These are phyloP conservation scores for Fusarium haematococcum DNA, from an alignment of 2,329 filamentous ascomycete species.

Conservation along the genomic window DNA sequence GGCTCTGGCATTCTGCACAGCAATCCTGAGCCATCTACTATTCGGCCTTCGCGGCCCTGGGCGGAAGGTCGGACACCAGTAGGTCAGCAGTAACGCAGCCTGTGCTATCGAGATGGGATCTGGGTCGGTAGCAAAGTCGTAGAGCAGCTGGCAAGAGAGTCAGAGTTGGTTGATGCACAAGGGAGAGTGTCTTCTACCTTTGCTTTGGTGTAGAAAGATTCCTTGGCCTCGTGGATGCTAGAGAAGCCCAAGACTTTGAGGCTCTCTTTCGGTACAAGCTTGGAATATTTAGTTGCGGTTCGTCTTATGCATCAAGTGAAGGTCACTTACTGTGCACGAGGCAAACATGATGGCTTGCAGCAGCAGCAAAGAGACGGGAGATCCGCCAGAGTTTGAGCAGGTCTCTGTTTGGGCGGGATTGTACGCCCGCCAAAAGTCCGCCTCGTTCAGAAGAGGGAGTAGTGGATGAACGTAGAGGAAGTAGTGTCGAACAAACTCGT, in stretches of 20 bases:
- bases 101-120: slow-evolving; percentile 35
- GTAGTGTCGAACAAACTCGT: slow-evolving; percentile 34
- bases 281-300: slow-evolving; percentile 1
- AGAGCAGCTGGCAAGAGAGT: slow-evolving; percentile 19
- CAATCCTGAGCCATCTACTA: slow-evolving; percentile 33
- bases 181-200: slow-evolving; percentile 10
- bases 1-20: slow-evolving; percentile 27
- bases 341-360: slow-evolving; percentile 38
- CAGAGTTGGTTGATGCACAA: background rate
- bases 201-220: slow-evolving; percentile 37
- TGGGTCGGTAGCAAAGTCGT: slow-evolving; percentile 34
- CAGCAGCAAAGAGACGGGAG: slow-evolving; percentile 28
- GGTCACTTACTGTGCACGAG: slow-evolving; percentile 30
- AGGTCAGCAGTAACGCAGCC: slow-evolving; percentile 27
- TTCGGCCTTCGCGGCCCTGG: slow-evolving; percentile 25
- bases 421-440: slow-evolving; percentile 31
- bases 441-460: slow-evolving; percentile 32
- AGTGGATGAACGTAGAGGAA: slow-evolving; percentile 36
- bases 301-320: background rate
- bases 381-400: background rate
- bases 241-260: slow-evolving; percentile 30
- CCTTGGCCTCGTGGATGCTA: slow-evolving; percentile 29
- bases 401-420: slow-evolving; percentile 6
- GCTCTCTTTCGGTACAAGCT: slow-evolving; percentile 29
- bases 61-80: slow-evolving; percentile 36